Evolutionary conservation across 768 basidiomycete species (phyloP).

Genomic region (Mrakia gelida): DNA sequence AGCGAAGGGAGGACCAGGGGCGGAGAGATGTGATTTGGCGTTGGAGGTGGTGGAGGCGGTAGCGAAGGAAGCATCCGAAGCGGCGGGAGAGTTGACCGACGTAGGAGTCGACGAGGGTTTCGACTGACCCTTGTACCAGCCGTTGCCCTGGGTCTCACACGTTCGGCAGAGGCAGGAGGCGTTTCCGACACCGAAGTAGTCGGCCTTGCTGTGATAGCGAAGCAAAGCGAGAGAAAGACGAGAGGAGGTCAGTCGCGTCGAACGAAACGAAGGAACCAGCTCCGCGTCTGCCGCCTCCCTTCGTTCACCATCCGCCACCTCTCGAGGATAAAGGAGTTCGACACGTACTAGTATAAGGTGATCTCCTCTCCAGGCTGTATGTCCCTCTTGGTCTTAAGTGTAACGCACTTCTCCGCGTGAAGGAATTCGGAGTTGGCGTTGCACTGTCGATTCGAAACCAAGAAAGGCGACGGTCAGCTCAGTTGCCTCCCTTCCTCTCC

Average conservation of each 20-base stretch:
- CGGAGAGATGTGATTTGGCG: not conserved
- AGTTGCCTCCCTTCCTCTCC: no score
- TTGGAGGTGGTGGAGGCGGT: not conserved
- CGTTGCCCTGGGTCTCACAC: not conserved
- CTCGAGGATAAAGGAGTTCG: no score
- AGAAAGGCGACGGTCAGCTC: not conserved
- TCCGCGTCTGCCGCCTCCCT: no score
- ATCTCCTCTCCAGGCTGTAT: constrained; percentile 21
- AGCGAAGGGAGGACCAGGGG: not conserved
- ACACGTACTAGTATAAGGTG: constrained; percentile 15
- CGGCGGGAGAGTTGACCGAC: not conserved
- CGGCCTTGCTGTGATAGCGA: not conserved
- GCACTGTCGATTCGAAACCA: constrained; percentile 8
- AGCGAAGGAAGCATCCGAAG: not conserved
- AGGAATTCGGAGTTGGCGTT: constrained; percentile 1
- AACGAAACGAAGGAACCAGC: not conserved
- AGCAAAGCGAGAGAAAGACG: not conserved
- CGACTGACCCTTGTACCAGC: not conserved
- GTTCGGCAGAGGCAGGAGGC: constrained; percentile 7
- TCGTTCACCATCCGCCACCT: no score
- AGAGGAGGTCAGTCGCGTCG: not conserved
- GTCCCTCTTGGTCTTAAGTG: not conserved
- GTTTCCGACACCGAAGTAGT: constrained; percentile 21
- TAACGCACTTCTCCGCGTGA: not conserved
- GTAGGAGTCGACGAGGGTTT: not conserved